Conservation (phyloP, 805 yeast genomes). For the Kluyveromyces wickerhamii region DNA sequence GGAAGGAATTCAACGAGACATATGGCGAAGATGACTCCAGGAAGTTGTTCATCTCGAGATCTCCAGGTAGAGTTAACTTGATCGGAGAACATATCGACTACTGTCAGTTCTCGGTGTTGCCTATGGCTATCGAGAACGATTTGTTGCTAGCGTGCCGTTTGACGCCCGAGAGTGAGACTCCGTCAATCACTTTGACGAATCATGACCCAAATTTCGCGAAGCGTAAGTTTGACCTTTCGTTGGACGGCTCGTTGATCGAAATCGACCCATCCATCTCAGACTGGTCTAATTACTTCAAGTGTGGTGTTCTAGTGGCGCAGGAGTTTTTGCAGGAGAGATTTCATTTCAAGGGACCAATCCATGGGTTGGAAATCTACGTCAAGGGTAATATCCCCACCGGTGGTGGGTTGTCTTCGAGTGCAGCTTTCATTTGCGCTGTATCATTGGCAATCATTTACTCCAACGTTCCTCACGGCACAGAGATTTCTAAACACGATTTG, state of each 20-base stretch:
- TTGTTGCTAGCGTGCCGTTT: constrained; percentile 45
- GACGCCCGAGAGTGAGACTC: constrained; percentile 16
- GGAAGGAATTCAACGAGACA: constrained; percentile 7
- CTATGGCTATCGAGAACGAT: constrained; percentile 64
- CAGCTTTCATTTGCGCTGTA: constrained; percentile 62
- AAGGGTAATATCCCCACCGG: constrained; percentile 68
- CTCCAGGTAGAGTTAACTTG: constrained; percentile 72
- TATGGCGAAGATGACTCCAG: constrained; percentile 25
- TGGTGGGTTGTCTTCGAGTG: constrained; percentile 62
- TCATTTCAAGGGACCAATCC: constrained; percentile 28
- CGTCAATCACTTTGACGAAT: constrained; percentile 31
- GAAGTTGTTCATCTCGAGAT: constrained; percentile 41
- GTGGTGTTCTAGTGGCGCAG: constrained; percentile 55
- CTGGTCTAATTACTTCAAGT: constrained; percentile 66
- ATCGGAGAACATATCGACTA: constrained; percentile 75
- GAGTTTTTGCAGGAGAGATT: constrained; percentile 34
- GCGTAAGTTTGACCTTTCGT: constrained; percentile 33
- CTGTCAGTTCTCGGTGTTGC: constrained; percentile 56
- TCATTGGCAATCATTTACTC: constrained; percentile 49
- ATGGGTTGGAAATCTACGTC: constrained; percentile 45
- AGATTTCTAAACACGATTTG: constrained; percentile 42
- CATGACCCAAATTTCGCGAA: constrained; percentile 30
- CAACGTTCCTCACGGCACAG: constrained; percentile 34
- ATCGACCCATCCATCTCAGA: constrained; percentile 44
- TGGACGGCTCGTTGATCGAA: constrained; percentile 32